phyloP scores from a whole-genome alignment of 768 basidiomycete species.

The Boletales sp. region DNA sequence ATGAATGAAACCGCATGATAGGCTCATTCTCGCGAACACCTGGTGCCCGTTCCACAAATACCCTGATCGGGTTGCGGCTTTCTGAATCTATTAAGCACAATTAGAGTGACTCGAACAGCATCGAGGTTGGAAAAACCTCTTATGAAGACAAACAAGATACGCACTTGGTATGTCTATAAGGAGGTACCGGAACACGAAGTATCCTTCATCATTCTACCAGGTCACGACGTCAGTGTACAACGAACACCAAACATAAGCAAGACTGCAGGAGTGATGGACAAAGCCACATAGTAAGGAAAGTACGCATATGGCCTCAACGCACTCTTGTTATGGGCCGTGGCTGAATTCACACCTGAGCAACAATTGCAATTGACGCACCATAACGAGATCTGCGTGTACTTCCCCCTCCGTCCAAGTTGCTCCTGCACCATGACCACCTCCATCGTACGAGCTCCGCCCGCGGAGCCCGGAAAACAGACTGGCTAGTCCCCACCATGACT shows the following conservation, averaged over 20 bases:
- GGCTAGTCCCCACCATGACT: constrained; percentile 51
- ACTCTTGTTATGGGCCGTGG: neutral
- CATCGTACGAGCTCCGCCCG: constrained; percentile 34
- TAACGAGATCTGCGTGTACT: constrained; percentile 74
- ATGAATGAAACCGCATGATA: constrained; percentile 62
- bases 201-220: constrained; percentile 66
- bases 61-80: constrained; percentile 54
- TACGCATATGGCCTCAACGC: neutral
- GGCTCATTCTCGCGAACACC: constrained; percentile 70
- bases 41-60: constrained; percentile 66
- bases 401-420: constrained; percentile 68
- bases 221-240: constrained; percentile 9
- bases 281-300: constrained; percentile 1
- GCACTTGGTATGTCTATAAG: constrained; percentile 77
- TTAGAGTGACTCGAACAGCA: constrained; percentile 7
- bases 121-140: neutral
- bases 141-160: constrained; percentile 30
- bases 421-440: constrained; percentile 35
- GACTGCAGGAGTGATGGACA: neutral
- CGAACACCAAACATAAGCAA: constrained; percentile 1
- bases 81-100: constrained; percentile 49
- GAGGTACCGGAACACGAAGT: constrained; percentile 75
- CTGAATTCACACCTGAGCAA: constrained; percentile 2
- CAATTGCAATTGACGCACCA: constrained; percentile 42
- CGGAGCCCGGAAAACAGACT: constrained; percentile 68